Base-by-base conservation (phyloP, 139 green algal species). In the Trebouxia sp. region DNA sequence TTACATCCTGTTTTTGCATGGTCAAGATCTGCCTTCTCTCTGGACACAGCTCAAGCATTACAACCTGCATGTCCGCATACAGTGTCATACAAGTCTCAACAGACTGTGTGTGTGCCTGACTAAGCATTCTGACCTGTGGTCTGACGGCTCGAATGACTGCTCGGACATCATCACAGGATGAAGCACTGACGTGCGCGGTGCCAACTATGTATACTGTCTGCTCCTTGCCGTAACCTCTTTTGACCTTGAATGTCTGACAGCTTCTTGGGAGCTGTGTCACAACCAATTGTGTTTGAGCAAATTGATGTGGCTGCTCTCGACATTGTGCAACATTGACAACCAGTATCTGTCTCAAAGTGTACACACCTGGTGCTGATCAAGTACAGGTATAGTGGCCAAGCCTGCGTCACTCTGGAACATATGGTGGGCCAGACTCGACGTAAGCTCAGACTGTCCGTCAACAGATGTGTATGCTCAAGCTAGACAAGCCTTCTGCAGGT, bases 11-110 rank as follows among this genome's bases (percentile, higher is more conserved):
- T 42, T 82, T 78, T n/a, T 55, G 22, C 45, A 65, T 28, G 2
- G 32, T 58, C 30, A 81, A 37, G 6, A 81, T 79, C 17, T 70
- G 45, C 67, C 17, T 76, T 24, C 81, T 50, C 38, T 80, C 81
- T 7, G 26, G 26, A 37, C 81, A 85, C 15, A 85, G 81, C 81
- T 85, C 81, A 14, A 85, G 30, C 41, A 85, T 45, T 4, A 85
- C 81, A 26, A 85, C 62, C 65, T 83, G 66, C 35, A 67, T 24
- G 42, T 6, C 58, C 26, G 12, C 28, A 53, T 10, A 26, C 41
- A 45, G 37, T n/a, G 14, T 47, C 48, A 24, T 38, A n/a, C n/a
- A 43, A 24, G 42, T 15, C 12, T 55, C 43, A 56, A 55, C n/a
- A 30, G 9, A 28, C 37, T 39, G 9, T 11, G 28, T 41, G 43